Evolutionary conservation across 805 yeast species (phyloP).

Genomic region (Ogataea salicorniae): DNA sequence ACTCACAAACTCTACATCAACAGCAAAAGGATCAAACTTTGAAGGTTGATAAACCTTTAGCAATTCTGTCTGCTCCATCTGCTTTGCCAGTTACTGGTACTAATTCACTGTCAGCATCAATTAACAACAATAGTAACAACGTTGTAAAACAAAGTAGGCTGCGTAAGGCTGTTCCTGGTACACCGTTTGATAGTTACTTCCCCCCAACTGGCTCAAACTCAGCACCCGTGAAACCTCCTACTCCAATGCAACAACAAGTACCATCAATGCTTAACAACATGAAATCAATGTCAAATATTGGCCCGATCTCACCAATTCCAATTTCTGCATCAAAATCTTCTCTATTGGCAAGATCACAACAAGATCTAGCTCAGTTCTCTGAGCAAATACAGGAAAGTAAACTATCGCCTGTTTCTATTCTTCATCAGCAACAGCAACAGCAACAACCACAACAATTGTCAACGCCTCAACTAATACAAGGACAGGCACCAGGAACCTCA

Average conservation of each 20-base stretch:
- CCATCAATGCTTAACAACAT: background rate
- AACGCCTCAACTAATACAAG: background rate
- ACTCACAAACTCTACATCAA: background rate
- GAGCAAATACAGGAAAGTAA: slow-evolving; percentile 6
- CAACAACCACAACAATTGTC: background rate
- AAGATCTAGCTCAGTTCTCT: slow-evolving; percentile 1
- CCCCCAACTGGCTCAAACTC: background rate
- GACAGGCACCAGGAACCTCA: background rate
- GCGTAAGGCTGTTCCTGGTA: background rate
- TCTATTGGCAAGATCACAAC: slow-evolving; percentile 8
- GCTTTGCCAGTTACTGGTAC: background rate
- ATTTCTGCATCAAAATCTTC: slow-evolving; percentile 21
- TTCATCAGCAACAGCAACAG: background rate
- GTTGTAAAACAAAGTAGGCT: background rate
- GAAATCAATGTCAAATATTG: slow-evolving; percentile 5
- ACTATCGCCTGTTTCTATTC: background rate
- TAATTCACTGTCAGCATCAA: background rate
- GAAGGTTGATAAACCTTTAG: too few relatives aligned
- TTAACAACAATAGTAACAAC: background rate
- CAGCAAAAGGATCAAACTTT: background rate
- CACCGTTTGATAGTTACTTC: background rate
- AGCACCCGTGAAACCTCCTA: slow-evolving; percentile 3
- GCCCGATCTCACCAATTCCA: slow-evolving; percentile 28
- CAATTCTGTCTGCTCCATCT: background rate
- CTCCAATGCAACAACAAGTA: slow-evolving; percentile 2